Percentiles rank a stretch among this genome's conserved stretches.
phyloP scores from a whole-genome alignment of 176 grass and related monocot species.

The Oryza glaberrima region DNA sequence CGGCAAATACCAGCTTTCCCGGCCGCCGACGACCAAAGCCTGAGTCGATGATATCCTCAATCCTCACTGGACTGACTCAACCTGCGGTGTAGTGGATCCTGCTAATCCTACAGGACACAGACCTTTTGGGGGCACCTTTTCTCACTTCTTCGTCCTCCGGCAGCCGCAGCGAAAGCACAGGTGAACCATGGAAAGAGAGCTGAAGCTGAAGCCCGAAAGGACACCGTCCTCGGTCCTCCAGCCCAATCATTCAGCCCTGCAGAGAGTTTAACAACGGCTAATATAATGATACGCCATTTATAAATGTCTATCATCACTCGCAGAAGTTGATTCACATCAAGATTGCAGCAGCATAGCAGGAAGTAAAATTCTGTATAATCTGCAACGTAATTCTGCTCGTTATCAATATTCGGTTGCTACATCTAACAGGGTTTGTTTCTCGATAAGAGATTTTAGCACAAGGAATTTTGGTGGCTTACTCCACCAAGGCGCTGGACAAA shows the following conservation, averaged over 20 bases:
- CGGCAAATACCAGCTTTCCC: not conserved
- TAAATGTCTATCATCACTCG: not conserved
- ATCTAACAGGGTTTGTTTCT: constrained; percentile 1
- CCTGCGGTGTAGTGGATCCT: too few relatives aligned
- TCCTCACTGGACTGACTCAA: not conserved
- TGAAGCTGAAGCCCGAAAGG: not conserved
- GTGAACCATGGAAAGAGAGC: not conserved
- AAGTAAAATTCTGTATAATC: not conserved
- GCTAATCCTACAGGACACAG: not conserved
- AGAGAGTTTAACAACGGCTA: not conserved
- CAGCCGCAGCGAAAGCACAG: not conserved
- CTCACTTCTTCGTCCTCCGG: too few relatives aligned
- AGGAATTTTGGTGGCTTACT: not conserved
- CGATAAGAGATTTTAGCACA: not conserved
- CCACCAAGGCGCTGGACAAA: constrained; percentile 41
- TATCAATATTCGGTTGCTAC: not conserved
- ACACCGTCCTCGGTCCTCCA: too few relatives aligned
- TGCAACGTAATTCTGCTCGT: constrained; percentile 7
- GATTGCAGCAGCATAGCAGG: not conserved
- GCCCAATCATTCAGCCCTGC: not conserved
- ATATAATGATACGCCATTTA: not conserved
- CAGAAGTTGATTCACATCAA: not conserved
- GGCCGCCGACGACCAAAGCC: not conserved
- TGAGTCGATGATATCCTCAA: not conserved
- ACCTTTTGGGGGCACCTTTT: not conserved